Evolutionary conservation across 164 flowering plant genomes (phyloP).

Genomic region (Euptelea pleiosperma): DNA sequence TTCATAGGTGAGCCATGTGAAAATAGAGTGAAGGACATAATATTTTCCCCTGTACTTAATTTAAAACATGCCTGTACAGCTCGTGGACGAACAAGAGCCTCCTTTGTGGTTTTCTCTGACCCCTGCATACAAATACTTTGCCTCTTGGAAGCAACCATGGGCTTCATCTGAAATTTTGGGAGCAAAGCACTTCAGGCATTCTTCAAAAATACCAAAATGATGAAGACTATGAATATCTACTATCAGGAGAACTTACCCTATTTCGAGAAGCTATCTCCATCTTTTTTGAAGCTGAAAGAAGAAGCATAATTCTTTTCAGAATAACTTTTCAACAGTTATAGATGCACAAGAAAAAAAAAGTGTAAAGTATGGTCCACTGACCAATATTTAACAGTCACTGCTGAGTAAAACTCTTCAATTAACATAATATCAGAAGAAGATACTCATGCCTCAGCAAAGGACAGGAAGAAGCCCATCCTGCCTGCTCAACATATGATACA

Average conservation of each 20-base stretch:
- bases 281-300: conserved; percentile 48
- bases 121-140: conserved; percentile 29
- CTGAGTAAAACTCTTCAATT: too few relatives aligned
- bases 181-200: conserved; percentile 1
- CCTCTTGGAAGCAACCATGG: conserved; percentile 40
- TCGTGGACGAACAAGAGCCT: conserved; percentile 30
- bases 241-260: conserved; percentile 34
- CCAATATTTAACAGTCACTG: too few relatives aligned
- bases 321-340: too few relatives aligned
- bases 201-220: conserved; percentile 2
- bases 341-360: not conserved
- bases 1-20: not conserved
- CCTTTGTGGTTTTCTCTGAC: conserved; percentile 38
- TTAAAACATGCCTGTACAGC: conserved; percentile 32
- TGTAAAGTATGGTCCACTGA: too few relatives aligned
- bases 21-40: not conserved
- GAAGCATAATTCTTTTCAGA: not conserved
- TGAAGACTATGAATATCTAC: not conserved
- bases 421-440: too few relatives aligned
- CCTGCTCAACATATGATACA: too few relatives aligned
- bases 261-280: conserved; percentile 29
- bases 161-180: conserved; percentile 36
- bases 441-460: too few relatives aligned
- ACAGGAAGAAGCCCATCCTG: too few relatives aligned
- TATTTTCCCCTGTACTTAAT: not conserved